phyloP scores from a whole-genome alignment of 306 rosid genomes.

The Prosopis cineraria region DNA sequence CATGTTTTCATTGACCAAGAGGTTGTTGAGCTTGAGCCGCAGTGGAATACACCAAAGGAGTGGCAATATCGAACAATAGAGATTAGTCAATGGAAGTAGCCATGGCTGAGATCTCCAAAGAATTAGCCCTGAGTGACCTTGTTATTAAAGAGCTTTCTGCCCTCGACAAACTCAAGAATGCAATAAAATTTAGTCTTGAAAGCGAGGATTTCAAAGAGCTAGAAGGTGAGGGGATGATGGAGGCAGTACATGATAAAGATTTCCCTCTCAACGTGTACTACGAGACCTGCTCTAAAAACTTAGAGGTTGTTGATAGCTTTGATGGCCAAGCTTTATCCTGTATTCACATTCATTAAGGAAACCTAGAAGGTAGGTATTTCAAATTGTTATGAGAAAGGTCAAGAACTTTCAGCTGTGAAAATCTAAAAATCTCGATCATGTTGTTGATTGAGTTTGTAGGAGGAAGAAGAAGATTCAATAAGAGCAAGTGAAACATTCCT shows the following conservation, averaged over 20 bases:
- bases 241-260: constrained; percentile 70
- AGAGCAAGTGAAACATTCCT: too few species aligned
- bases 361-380: too few species aligned
- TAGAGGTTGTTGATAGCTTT: constrained; percentile 65
- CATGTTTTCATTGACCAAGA: constrained; percentile 62
- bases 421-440: too few species aligned
- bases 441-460: too few species aligned
- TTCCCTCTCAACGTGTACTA: constrained; percentile 62
- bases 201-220: constrained; percentile 62
- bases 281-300: constrained; percentile 41
- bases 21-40: constrained; percentile 77
- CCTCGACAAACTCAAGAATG: constrained; percentile 67
- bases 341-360: constrained; percentile 33
- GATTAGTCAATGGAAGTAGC: constrained; percentile 64
- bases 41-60: constrained; percentile 63
- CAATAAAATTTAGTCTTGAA: constrained; percentile 66
- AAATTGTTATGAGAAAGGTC: too few species aligned
- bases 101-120: constrained; percentile 64
- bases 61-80: constrained; percentile 69
- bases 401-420: too few species aligned
- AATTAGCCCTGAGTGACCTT: constrained; percentile 50
- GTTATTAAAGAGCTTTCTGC: constrained; percentile 62
- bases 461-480: too few species aligned
- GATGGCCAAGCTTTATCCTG: constrained; percentile 62
- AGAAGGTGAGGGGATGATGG: constrained; percentile 57